These are phyloP conservation scores for Pichia sp. DNA, from an alignment of 1,139 yeast genomes.

Conservation along the genomic window DNA sequence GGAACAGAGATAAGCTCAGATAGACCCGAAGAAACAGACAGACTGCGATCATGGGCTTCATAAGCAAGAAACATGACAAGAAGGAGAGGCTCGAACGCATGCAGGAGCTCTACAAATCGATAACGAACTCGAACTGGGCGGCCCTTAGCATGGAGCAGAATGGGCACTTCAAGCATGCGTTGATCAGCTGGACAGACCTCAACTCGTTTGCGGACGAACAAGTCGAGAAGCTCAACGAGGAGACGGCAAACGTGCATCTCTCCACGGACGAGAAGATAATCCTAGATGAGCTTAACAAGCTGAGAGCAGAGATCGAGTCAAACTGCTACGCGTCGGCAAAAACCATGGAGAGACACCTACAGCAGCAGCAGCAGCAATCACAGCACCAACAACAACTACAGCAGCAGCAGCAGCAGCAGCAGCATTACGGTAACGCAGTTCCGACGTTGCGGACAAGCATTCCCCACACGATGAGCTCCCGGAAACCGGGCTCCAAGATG, in stretches of 20 bases:
- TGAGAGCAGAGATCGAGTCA: constrained; percentile 48
- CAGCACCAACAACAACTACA: constrained; percentile 3
- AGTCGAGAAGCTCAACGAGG: constrained; percentile 51
- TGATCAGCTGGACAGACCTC: constrained; percentile 67
- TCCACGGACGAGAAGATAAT: constrained; percentile 41
- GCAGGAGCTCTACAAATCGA: constrained; percentile 45
- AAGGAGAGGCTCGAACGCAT: constrained; percentile 50
- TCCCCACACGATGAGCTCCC: constrained; percentile 29
- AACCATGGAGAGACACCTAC: constrained; percentile 5
- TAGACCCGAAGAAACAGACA: neutral
- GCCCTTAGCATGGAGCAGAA: constrained; percentile 52
- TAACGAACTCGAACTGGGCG: constrained; percentile 16
- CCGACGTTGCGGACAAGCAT: constrained; percentile 29
- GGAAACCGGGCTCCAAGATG: constrained; percentile 22
- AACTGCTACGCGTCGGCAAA: constrained; percentile 32
- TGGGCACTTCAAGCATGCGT: constrained; percentile 48
- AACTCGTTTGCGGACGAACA: constrained; percentile 57
- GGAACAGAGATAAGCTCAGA: too few relatives aligned
- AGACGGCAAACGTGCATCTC: constrained; percentile 27
- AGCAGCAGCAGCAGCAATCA: constrained; percentile 11
- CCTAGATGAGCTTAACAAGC: constrained; percentile 43
- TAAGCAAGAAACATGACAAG: constrained; percentile 45
- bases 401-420: constrained; percentile 2
- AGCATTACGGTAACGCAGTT: constrained; percentile 13
- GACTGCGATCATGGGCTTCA: constrained; percentile 26